A percentile compares a stretch with the other conserved stretches of the same genome.
These are phyloP conservation scores for Camelina sativa DNA, from an alignment of 345 rosid species.

Conservation along the genomic window DNA sequence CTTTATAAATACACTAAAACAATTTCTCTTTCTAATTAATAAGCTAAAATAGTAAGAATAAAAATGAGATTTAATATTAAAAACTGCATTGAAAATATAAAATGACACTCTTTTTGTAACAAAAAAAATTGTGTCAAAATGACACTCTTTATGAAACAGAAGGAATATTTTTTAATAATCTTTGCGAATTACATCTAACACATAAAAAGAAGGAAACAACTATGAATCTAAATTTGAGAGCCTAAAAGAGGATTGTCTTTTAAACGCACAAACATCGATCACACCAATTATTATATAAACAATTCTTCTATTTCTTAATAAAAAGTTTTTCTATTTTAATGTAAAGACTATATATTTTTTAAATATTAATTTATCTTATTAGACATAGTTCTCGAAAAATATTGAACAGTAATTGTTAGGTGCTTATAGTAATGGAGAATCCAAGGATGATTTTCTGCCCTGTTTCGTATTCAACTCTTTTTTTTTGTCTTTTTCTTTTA, in stretches of 20 bases:
- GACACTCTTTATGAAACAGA: too few species aligned
- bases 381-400: not conserved
- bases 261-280: constrained; percentile 40
- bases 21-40: too few species aligned
- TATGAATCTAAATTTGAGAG: constrained; percentile 39
- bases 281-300: constrained; percentile 18
- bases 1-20: too few species aligned
- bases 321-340: not conserved
- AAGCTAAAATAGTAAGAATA: too few species aligned
- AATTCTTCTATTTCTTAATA: constrained; percentile 9
- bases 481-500: not conserved
- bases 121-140: too few species aligned
- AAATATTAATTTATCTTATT: not conserved
- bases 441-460: constrained; percentile 40
- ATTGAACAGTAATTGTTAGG: constrained; percentile 34
- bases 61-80: too few species aligned
- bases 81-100: too few species aligned
- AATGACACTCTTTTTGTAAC: too few species aligned
- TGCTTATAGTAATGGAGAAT: constrained; percentile 43
- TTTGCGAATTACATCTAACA: constrained; percentile 36
- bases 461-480: constrained; percentile 37
- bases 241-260: constrained; percentile 43
- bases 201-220: constrained; percentile 37
- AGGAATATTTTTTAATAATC: not conserved
- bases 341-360: not conserved